phyloP scores from a whole-genome alignment of 768 basidiomycete genomes.

The Psilocybe cubensis region DNA sequence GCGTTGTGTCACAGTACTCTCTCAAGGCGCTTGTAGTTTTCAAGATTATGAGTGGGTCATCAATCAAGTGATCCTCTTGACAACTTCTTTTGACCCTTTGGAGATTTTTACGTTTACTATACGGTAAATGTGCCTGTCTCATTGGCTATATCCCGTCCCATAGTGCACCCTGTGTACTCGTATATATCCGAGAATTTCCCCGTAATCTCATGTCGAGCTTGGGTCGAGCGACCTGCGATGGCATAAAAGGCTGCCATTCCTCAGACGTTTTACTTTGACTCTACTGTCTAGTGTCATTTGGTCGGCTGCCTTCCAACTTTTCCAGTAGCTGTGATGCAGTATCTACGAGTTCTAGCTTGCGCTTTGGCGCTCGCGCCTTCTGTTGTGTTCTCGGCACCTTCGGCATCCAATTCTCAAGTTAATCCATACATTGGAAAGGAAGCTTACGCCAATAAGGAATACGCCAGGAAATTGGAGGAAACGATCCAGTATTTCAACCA shows the following conservation, averaged over 20 bases:
- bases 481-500: slow-evolving; percentile 21
- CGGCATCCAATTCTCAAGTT: slow-evolving; percentile 1
- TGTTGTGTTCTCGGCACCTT: neutral
- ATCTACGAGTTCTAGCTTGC: neutral
- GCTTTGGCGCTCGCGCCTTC: slow-evolving; percentile 8
- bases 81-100: neutral
- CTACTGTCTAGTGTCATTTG: neutral
- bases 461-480: slow-evolving; percentile 20
- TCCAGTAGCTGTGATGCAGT: neutral
- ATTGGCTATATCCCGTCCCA: neutral
- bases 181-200: slow-evolving; percentile 5
- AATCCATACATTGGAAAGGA: slow-evolving; percentile 21
- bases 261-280: neutral
- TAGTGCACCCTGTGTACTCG: neutral
- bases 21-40: neutral
- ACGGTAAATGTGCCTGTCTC: neutral
- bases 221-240: neutral
- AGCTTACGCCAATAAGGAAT: slow-evolving; percentile 19
- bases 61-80: neutral
- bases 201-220: neutral
- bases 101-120: neutral
- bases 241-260: neutral
- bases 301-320: neutral
- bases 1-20: too few relatives aligned
- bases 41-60: neutral